Evolutionary conservation across 2,329 filamentous ascomycete species (phyloP), one percentile per base, ranked within the genome.

Genomic region (Verticillium longisporum): DNA sequence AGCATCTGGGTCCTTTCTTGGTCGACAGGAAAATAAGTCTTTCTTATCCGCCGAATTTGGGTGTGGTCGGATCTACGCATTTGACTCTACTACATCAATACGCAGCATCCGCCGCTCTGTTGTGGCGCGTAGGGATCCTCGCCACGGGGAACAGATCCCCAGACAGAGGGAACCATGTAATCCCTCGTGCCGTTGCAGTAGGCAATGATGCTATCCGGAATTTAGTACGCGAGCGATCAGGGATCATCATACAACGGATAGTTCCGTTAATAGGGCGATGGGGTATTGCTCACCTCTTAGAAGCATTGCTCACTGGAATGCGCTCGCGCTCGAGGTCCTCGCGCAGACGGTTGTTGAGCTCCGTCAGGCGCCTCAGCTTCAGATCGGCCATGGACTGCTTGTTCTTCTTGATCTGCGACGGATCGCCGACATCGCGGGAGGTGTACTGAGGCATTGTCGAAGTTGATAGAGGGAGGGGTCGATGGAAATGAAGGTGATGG

Each of bases 331-430:
- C 95, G 66, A 99, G 83, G 75, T 99, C 95, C 78, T 99, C 95
- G 71, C 93, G 91, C 75, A 99, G 81, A 70, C 95, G 89, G 77
- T 92, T 92, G 83, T 98, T 99, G 71, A 99, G 86, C 81, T 99
- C 95, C 64, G 93, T 98, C 77, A 99, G 83, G 67, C 95, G 90
- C 72, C 95, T 89, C 71, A 98, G 87, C 84, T 99, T 99, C 67
- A 99, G 86, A 76, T 99, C 95, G 69, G 94, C 94, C 91, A 99
- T 98, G 75, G 92, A 97, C 81, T 98, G 95, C 83, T 97, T 97
- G 82, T 96, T 98, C 82, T 93, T 96, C 84, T 85, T 87, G 70
- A 87, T 85, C 74, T 88, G 85, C 70, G 83, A 84, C 74, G 85
- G 84, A 73, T 88, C 86, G 76, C 84, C 84, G 64, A 85, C 83